Conservation (phyloP, 225 moss, liverwort and hornwort species). For the Bryoerythrophyllum caledonicum region DNA sequence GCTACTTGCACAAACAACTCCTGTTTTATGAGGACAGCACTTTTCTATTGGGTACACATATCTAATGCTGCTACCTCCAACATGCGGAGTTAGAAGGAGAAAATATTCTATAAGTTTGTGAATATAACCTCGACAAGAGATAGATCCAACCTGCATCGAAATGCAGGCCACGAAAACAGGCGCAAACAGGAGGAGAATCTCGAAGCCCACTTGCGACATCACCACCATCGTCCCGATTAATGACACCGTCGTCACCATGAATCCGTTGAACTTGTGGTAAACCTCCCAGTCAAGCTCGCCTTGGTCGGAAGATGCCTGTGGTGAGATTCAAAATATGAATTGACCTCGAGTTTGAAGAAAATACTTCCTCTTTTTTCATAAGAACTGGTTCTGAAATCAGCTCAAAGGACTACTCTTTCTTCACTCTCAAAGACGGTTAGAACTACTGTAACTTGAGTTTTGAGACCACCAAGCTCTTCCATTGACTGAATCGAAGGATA, state of each 20-base stretch:
- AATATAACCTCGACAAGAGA: not conserved
- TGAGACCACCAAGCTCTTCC: no score
- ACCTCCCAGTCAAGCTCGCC: slow-evolving; percentile 65
- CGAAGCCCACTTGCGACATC: slow-evolving; percentile 72
- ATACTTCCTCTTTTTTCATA: no score
- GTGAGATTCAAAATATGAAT: not conserved
- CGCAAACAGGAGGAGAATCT: slow-evolving; percentile 48
- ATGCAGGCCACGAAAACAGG: slow-evolving; percentile 61
- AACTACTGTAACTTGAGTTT: no score
- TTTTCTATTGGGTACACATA: not conserved
- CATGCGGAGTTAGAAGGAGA: not conserved
- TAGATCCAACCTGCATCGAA: slow-evolving; percentile 57
- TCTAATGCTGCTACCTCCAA: not conserved
- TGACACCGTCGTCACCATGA: slow-evolving; percentile 50
- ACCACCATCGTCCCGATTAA: slow-evolving; percentile 60
- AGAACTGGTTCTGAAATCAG: no score
- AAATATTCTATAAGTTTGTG: not conserved
- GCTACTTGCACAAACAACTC: slow-evolving; percentile 55
- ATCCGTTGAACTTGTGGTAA: slow-evolving; percentile 59
- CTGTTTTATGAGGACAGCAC: slow-evolving; percentile 32
- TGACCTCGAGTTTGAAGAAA: no score
- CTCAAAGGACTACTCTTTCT: no score
- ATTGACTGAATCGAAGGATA: no score
- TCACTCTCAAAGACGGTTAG: no score
- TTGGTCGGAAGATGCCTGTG: slow-evolving; percentile 60